Base-by-base conservation (phyloP, 305 asterid genomes). In the Ilex paraguariensis region DNA sequence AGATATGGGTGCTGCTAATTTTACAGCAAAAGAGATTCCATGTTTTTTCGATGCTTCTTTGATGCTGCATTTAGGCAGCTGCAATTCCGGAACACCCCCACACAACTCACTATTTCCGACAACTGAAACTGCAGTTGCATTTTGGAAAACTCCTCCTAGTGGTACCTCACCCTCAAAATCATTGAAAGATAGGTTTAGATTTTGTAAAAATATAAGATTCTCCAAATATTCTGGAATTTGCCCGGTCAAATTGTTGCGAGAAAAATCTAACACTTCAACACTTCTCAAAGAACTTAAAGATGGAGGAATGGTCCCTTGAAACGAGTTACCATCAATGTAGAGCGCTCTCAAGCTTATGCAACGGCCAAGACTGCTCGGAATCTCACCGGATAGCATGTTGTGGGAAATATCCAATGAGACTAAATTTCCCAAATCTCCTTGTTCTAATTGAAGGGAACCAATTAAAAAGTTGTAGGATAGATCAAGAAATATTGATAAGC, bases 81-180 rank as follows among this genome's bases (percentile, higher is more conserved):
- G 21, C 36, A 65, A 46, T 54, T 61, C 44, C 40, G 54, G 42
- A 39, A 69, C 14, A 61, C 69, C 75, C 6, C 72, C 75, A 56
- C 71, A 65, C 8, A 69, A 60, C 59, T 51, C 30, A 14, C 11
- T n/a, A 42, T 73, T 68, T 54, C 74, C 78, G 52, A 21, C 54
- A 48, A 73, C 42, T 8, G 74, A 68, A 56, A 68, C 51, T 10
- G 10, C 33, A 42, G 65, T 65, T 13, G 28, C n/a, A 28, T 69
- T 69, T 28, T 3, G 12, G 50, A 69, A 73, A 33, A 66, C 40
- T 40, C 69, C 79, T 65, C 57, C 52, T 31, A 44, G 40, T 32
- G 71, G 75, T 7, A 73, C 71, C 57, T 61, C 63, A 4, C 66
- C 74, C 46, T 65, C 28, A 21, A 21, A 21, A 21, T 21, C 28